Conservation (phyloP, 2,329 filamentous ascomycete genomes). For the Lanzia echinophila region DNA sequence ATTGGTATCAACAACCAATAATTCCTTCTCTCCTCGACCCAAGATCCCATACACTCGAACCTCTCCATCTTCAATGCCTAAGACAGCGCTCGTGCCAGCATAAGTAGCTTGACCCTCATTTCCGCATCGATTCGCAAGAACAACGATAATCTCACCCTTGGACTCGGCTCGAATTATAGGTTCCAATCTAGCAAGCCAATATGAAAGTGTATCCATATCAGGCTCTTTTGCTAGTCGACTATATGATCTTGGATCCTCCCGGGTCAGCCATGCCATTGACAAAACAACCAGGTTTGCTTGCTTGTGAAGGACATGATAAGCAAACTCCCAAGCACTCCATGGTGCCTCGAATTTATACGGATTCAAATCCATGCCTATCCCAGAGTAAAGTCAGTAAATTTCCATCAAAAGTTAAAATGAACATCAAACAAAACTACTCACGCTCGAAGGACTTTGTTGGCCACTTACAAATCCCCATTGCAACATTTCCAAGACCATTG, state of each 20-base stretch:
- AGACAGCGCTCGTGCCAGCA: constrained; percentile 66
- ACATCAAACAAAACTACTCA: constrained; percentile 5
- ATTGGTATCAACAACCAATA: constrained; percentile 59
- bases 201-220: constrained; percentile 66
- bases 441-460: constrained; percentile 9
- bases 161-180: constrained; percentile 50
- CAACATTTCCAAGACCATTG: constrained; percentile 42
- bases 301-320: constrained; percentile 46
- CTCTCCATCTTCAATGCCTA: constrained; percentile 58
- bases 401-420: neutral
- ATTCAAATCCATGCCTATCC: constrained; percentile 54
- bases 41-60: constrained; percentile 64
- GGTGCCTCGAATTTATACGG: constrained; percentile 46
- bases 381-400: neutral
- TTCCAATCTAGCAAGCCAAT: constrained; percentile 68
- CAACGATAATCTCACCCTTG: constrained; percentile 55
- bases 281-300: constrained; percentile 59
- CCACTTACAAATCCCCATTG: constrained; percentile 53
- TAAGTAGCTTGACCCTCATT: constrained; percentile 60
- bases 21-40: constrained; percentile 61
- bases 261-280: constrained; percentile 73
- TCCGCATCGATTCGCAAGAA: constrained; percentile 66
- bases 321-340: constrained; percentile 44
- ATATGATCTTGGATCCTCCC: constrained; percentile 41
- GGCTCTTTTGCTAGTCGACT: constrained; percentile 48